These are phyloP conservation scores for Ilyonectria sp. DNA, from an alignment of 2,329 filamentous ascomycete species.

Conservation along the genomic window DNA sequence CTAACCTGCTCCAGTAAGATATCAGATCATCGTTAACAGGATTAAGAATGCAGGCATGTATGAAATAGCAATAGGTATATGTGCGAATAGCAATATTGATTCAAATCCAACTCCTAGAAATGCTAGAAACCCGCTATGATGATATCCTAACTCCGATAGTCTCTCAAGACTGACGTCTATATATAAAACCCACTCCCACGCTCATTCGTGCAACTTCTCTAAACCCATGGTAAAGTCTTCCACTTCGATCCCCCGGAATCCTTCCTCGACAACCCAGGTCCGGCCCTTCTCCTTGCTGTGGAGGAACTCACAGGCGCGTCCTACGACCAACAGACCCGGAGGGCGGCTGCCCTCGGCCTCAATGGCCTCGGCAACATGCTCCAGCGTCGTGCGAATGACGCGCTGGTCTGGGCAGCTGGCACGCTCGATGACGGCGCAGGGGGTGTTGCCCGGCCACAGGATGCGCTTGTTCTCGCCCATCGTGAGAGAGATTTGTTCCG, in stretches of 20 bases:
- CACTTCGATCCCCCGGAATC: constrained; percentile 81
- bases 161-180: neutral
- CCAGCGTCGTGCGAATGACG: constrained; percentile 89
- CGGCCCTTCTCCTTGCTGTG: constrained; percentile 69
- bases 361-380: constrained; percentile 84
- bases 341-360: constrained; percentile 92
- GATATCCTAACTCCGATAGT: constrained; percentile 2
- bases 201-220: constrained; percentile 42
- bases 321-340: constrained; percentile 89
- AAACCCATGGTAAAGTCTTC: constrained; percentile 48
- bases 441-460: constrained; percentile 82
- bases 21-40: too few species aligned
- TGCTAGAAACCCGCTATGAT: constrained; percentile 32
- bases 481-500: constrained; percentile 3
- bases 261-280: constrained; percentile 90
- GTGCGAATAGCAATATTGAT: constrained; percentile 8
- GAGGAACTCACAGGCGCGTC: constrained; percentile 85
- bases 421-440: constrained; percentile 93
- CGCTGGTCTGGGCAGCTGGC: constrained; percentile 95
- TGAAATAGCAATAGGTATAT: too few species aligned
- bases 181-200: neutral
- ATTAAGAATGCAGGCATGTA: too few species aligned
- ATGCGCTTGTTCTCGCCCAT: constrained; percentile 47
- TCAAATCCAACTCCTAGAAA: constrained; percentile 37
- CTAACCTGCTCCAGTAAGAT: too few species aligned